Conservation (phyloP, 2,329 filamentous ascomycete species). For the Aspergillus novofumigatus region DNA sequence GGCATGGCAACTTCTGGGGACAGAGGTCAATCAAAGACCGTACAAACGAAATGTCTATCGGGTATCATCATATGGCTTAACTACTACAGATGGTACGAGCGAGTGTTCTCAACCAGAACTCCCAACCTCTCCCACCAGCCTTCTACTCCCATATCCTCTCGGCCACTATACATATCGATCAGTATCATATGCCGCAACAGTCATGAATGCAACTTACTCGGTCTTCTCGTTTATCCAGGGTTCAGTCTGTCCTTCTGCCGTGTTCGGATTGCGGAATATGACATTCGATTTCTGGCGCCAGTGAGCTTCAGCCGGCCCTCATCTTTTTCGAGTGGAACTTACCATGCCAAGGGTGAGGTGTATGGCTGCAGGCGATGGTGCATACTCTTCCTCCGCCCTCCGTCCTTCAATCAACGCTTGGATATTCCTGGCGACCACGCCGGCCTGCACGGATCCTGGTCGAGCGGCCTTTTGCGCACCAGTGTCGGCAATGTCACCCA, state of each 20-base stretch:
- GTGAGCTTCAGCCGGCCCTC: constrained; percentile 1
- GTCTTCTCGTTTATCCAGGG: constrained; percentile 28
- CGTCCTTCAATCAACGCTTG: constrained; percentile 28
- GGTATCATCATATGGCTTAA: background rate
- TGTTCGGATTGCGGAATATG: constrained; percentile 35
- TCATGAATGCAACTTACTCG: constrained; percentile 24
- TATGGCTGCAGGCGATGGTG: constrained; percentile 28
- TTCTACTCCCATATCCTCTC: constrained; percentile 37
- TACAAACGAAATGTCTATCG: background rate
- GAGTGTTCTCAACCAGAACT: constrained; percentile 22
- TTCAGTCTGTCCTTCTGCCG: constrained; percentile 30
- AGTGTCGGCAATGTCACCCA: constrained; percentile 36
- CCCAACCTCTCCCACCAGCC: constrained; percentile 33
- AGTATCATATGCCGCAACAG: background rate
- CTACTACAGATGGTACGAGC: constrained; percentile 31
- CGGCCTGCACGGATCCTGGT: constrained; percentile 29
- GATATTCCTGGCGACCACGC: constrained; percentile 32
- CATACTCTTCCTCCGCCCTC: constrained; percentile 21
- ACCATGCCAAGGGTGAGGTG: constrained; percentile 34
- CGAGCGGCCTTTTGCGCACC: constrained; percentile 33
- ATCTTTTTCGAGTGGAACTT: constrained; percentile 6
- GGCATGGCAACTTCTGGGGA: no score
- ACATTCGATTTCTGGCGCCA: constrained; percentile 31
- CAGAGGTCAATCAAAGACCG: background rate
- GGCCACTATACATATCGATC: constrained; percentile 24